These are phyloP conservation scores for Apiotrichum siamense DNA, from an alignment of 1,284 basidiomycete species.

Conservation along the genomic window DNA sequence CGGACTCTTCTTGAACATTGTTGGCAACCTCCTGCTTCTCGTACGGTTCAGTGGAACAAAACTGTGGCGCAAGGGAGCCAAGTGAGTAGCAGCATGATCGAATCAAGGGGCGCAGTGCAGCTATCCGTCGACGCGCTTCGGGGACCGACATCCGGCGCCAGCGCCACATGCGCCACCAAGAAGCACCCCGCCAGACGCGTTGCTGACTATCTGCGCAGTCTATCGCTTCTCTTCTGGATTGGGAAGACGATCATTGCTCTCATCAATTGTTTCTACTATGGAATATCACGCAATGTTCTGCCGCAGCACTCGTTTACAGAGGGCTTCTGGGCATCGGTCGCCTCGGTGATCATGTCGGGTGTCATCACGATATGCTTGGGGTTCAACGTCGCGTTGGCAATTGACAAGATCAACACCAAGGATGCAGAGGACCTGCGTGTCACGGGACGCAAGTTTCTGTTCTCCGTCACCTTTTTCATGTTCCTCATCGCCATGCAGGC, in stretches of 20 bases:
- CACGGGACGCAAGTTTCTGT: conserved; percentile 48
- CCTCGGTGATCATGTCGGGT: conserved; percentile 43
- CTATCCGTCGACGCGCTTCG: too few relatives aligned
- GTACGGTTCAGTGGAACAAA: conserved; percentile 39
- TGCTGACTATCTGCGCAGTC: conserved; percentile 10
- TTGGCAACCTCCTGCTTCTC: conserved; percentile 48
- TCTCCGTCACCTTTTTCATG: conserved; percentile 46
- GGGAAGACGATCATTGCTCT: conserved; percentile 46
- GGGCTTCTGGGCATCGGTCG: conserved; percentile 50
- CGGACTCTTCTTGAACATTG: conserved; percentile 46
- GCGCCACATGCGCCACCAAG: too few relatives aligned
- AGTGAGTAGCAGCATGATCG: neutral
- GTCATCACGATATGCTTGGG: conserved; percentile 43
- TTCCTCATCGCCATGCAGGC: conserved; percentile 40
- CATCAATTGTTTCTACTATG: conserved; percentile 46
- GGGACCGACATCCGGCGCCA: too few relatives aligned
- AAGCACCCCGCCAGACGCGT: too few relatives aligned
- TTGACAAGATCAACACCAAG: conserved; percentile 17
- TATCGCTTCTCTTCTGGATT: conserved; percentile 47
- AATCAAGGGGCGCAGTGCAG: too few relatives aligned
- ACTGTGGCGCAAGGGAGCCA: neutral
- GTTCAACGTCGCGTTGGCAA: conserved; percentile 44
- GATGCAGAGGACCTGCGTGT: conserved; percentile 34
- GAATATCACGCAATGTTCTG: conserved; percentile 23
- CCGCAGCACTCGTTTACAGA: conserved; percentile 38